Evolutionary conservation across 2,329 filamentous ascomycete genomes (phyloP).

Genomic region (Claviceps arundinis): DNA sequence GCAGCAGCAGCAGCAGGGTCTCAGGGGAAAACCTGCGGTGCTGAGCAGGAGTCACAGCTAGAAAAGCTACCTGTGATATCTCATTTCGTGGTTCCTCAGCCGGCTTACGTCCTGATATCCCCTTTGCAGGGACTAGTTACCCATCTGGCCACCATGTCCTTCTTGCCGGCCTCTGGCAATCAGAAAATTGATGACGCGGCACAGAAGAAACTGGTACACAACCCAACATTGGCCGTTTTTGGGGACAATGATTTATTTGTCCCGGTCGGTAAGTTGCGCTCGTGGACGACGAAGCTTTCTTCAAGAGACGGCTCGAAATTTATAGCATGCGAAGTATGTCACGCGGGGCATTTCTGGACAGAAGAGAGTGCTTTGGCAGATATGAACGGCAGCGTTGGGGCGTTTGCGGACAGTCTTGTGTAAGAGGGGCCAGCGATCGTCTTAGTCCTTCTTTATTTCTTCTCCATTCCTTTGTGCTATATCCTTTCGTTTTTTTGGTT

Average conservation of each 20-base stretch:
- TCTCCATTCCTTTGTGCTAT: neutral
- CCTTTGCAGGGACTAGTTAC: conserved; percentile 49
- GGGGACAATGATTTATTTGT: conserved; percentile 67
- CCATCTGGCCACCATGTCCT: conserved; percentile 48
- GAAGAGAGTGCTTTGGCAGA: conserved; percentile 34
- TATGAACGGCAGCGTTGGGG: conserved; percentile 14
- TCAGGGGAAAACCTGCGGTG: neutral
- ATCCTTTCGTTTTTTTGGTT: too few species aligned
- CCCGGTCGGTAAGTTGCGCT: conserved; percentile 45
- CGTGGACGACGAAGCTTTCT: conserved; percentile 49
- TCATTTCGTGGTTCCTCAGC: conserved; percentile 23
- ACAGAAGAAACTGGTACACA: conserved; percentile 42
- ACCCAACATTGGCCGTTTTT: conserved; percentile 56
- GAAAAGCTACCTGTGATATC: conserved; percentile 18
- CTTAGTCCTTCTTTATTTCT: neutral
- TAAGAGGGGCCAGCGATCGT: neutral
- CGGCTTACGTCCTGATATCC: conserved; percentile 53
- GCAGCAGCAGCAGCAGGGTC: neutral
- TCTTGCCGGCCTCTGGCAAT: conserved; percentile 22
- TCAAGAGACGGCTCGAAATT: conserved; percentile 31
- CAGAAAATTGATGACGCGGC: conserved; percentile 18
- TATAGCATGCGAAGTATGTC: conserved; percentile 31
- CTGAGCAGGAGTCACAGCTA: neutral
- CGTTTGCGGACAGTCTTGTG: conserved; percentile 14
- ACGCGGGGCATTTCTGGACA: conserved; percentile 51